phyloP scores from a whole-genome alignment of 2,329 filamentous ascomycete species.

The Penicillium hesseltinei region DNA sequence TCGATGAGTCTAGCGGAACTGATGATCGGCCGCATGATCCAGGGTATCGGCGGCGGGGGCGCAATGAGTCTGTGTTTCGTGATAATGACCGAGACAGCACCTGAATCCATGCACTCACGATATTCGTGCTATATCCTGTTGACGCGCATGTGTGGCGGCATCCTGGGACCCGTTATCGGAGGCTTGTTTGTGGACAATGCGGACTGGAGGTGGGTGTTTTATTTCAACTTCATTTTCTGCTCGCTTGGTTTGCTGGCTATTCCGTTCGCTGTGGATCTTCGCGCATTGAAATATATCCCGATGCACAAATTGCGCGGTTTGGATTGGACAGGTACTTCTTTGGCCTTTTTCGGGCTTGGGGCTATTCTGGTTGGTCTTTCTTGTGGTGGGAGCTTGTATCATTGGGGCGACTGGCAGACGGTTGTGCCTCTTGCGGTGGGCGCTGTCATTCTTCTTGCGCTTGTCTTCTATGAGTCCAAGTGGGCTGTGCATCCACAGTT shows the following conservation, averaged over 20 bases:
- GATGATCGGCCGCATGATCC: constrained; percentile 45
- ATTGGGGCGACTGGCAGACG: constrained; percentile 42
- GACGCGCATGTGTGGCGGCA: constrained; percentile 33
- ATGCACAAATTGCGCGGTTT: constrained; percentile 27
- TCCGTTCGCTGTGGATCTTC: constrained; percentile 33
- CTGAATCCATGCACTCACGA: constrained; percentile 31
- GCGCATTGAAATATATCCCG: constrained; percentile 23
- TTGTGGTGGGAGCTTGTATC: constrained; percentile 43
- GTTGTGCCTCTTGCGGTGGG: constrained; percentile 43
- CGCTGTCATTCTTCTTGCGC: constrained; percentile 26
- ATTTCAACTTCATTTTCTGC: constrained; percentile 35
- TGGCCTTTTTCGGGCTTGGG: constrained; percentile 41
- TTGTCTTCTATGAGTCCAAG: constrained; percentile 38
- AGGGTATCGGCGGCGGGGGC: constrained; percentile 50
- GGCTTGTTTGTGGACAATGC: constrained; percentile 28
- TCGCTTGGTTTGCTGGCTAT: constrained; percentile 28
- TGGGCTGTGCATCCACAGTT: constrained; percentile 39
- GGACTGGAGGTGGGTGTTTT: constrained; percentile 30
- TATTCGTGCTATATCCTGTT: constrained; percentile 35
- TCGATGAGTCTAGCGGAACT: constrained; percentile 39
- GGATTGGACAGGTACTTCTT: constrained; percentile 45
- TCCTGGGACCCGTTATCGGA: constrained; percentile 29
- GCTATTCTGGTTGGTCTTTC: constrained; percentile 44
- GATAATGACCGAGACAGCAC: constrained; percentile 44
- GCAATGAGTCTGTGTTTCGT: constrained; percentile 44